Evolutionary conservation across 192 early-diverging fungal species (phyloP).

Genomic region (Mortierella alpina): DNA sequence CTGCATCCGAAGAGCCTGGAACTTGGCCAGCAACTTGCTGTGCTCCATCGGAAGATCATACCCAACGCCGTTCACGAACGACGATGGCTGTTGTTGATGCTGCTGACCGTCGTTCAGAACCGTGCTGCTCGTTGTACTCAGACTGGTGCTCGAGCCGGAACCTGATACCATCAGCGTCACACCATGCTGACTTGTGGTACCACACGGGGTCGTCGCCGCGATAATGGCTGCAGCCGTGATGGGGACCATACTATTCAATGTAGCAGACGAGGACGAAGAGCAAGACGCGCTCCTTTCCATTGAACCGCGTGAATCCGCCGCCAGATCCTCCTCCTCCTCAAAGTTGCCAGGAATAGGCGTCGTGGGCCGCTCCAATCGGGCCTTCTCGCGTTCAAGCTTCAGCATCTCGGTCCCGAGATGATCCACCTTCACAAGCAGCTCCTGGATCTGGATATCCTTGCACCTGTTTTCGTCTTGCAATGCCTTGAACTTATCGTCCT

Average conservation of each 20-base stretch:
- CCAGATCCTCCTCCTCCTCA: no score
- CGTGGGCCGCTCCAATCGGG: conserved; percentile 2
- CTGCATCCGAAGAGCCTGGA: conserved; percentile 37
- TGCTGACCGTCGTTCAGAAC: not conserved
- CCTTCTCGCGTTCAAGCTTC: conserved; percentile 28
- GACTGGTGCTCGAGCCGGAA: conserved; percentile 7
- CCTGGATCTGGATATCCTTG: conserved; percentile 32
- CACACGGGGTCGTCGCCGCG: conserved; percentile 15
- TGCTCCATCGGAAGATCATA: conserved; percentile 41
- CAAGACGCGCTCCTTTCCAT: no score
- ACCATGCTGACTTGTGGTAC: no score
- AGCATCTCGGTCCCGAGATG: conserved; percentile 21
- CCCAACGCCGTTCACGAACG: conserved; percentile 35
- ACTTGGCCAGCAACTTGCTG: conserved; percentile 35
- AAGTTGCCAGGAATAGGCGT: not conserved
- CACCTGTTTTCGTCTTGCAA: conserved; percentile 20
- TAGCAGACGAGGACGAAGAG: not conserved
- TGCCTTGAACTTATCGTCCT: not conserved
- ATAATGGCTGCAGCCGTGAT: conserved; percentile 32
- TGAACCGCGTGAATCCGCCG: no score
- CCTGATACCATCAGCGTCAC: not conserved
- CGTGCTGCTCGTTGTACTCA: conserved; percentile 7
- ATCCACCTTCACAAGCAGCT: conserved; percentile 23
- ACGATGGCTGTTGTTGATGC: not conserved
- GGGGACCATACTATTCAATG: conserved; percentile 14